These are phyloP conservation scores for Ilyonectria robusta DNA, from an alignment of 2,329 filamentous ascomycete genomes.

Conservation along the genomic window DNA sequence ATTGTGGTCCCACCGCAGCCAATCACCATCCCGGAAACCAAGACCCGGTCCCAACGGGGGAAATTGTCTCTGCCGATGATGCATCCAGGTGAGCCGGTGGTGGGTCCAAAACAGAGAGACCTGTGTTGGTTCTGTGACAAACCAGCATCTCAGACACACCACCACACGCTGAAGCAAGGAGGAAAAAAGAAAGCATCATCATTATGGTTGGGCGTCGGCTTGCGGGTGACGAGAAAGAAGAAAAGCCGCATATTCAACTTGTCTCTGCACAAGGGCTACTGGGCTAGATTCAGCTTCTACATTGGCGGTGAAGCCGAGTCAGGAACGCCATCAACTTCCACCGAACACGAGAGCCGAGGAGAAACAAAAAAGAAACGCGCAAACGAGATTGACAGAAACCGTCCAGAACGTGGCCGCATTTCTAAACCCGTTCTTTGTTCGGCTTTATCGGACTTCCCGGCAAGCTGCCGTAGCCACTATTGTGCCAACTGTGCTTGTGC, in stretches of 20 bases:
- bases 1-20: conserved; percentile 28
- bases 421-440: not conserved
- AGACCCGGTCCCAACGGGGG: conserved; percentile 40
- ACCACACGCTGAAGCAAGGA: conserved; percentile 6
- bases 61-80: conserved; percentile 44
- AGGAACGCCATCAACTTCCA: not conserved
- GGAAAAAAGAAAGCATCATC: conserved; percentile 18
- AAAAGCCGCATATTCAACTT: not conserved
- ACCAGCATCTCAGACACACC: conserved; percentile 16
- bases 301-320: conserved; percentile 5
- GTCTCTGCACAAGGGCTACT: not conserved
- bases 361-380: conserved; percentile 2
- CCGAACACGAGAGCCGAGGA: conserved; percentile 6
- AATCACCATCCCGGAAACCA: conserved; percentile 29
- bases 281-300: not conserved
- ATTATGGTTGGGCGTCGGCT: conserved; percentile 8
- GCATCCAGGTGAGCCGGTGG: conserved; percentile 22
- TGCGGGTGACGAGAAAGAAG: conserved; percentile 7
- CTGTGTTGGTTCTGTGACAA: conserved; percentile 9
- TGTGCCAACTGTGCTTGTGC: not conserved
- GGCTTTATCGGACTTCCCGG: not conserved
- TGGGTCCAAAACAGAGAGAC: conserved; percentile 8
- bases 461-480: not conserved
- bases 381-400: conserved; percentile 23
- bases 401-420: conserved; percentile 13